phyloP scores from a whole-genome alignment of 192 early-diverging fungal species.

The Gamsiella multidivaricata region DNA sequence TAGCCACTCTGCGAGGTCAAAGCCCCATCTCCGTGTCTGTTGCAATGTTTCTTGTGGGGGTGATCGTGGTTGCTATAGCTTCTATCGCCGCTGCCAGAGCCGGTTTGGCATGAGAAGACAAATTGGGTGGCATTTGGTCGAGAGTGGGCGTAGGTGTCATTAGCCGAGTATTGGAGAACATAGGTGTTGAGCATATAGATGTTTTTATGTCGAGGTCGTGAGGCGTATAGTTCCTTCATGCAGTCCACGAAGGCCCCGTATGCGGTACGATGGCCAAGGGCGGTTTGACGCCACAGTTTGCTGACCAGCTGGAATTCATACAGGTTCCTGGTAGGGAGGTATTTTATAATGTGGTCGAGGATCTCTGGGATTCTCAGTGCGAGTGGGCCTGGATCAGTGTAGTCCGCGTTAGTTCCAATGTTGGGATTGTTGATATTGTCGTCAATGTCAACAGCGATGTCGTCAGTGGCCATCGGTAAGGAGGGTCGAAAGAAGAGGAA shows the following conservation, averaged over 20 bases:
- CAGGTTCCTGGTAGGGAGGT: neutral
- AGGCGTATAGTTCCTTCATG: neutral
- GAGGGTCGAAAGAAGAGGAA: neutral
- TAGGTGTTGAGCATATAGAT: slow-evolving; percentile 18
- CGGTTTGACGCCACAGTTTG: neutral
- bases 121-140: neutral
- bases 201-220: neutral
- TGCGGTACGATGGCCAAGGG: neutral
- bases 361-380: neutral
- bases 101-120: slow-evolving; percentile 30
- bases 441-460: neutral
- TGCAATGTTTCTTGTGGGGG: too few relatives aligned
- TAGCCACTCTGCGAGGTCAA: too few relatives aligned
- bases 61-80: too few relatives aligned
- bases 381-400: too few relatives aligned
- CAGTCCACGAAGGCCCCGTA: neutral
- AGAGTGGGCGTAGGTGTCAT: neutral
- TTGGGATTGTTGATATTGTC: neutral
- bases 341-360: neutral
- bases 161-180: slow-evolving; percentile 19
- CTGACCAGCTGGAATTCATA: neutral
- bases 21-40: too few relatives aligned
- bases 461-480: slow-evolving; percentile 4
- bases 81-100: neutral
- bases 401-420: neutral